phyloP scores from a whole-genome alignment of 179 eudicot species.

The Spinacia oleracea region DNA sequence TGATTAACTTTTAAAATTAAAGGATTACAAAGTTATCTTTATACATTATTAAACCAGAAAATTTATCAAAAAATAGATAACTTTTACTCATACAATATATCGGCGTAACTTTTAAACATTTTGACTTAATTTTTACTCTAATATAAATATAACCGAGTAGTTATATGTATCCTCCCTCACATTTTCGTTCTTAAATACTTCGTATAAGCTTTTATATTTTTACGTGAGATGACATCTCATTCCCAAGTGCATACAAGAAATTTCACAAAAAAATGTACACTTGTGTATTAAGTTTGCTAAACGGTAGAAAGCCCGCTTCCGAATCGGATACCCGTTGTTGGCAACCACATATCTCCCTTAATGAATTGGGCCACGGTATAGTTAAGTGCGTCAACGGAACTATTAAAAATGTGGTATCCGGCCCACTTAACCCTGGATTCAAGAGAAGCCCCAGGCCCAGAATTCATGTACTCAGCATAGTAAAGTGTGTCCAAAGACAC shows the following conservation, averaged over 20 bases:
- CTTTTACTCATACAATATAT: too few relatives aligned
- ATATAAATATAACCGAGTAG: too few relatives aligned
- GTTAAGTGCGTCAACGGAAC: constrained; percentile 41
- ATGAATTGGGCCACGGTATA: constrained; percentile 70
- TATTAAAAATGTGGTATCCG: constrained; percentile 58
- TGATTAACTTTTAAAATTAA: too few relatives aligned
- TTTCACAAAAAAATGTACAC: background rate
- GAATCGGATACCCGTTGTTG: constrained; percentile 62
- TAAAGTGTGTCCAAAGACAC: constrained; percentile 62
- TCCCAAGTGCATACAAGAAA: background rate
- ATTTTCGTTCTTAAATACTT: too few relatives aligned
- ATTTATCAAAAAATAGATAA: too few relatives aligned
- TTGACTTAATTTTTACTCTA: too few relatives aligned
- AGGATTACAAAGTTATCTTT: too few relatives aligned
- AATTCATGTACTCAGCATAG: constrained; percentile 64
- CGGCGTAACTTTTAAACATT: too few relatives aligned
- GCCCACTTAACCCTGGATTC: constrained; percentile 62
- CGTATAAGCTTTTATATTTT: too few relatives aligned
- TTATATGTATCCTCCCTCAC: too few relatives aligned
- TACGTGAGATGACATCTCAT: too few relatives aligned
- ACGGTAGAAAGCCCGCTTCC: constrained; percentile 42
- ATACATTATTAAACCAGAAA: too few relatives aligned
- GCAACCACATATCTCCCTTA: constrained; percentile 79
- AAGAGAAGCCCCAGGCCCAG: constrained; percentile 57
- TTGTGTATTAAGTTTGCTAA: constrained; percentile 14